phyloP scores from a whole-genome alignment of 1,284 basidiomycete species.

The Erythrobasidium hasegawianum region DNA sequence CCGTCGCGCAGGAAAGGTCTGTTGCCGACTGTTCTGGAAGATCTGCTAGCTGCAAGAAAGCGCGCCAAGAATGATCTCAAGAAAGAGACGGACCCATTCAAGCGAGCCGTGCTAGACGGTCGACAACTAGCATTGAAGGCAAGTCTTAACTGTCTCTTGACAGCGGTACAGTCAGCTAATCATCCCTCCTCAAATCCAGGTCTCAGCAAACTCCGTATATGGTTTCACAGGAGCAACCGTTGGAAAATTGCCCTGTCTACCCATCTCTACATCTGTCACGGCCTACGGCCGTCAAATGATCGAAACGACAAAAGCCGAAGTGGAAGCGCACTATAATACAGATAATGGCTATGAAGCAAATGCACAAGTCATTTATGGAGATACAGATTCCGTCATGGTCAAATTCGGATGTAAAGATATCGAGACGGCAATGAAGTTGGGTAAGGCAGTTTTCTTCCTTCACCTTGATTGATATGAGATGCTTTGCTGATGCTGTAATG shows the following conservation, averaged over 20 bases:
- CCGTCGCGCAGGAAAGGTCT: conserved; percentile 72
- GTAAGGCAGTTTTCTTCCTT: too few relatives aligned
- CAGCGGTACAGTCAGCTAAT: too few relatives aligned
- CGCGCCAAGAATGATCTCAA: conserved; percentile 89
- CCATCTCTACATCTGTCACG: conserved; percentile 88
- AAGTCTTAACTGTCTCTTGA: conserved; percentile 23
- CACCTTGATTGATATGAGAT: not conserved
- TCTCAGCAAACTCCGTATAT: conserved; percentile 95
- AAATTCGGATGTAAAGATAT: conserved; percentile 85
- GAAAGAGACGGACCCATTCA: conserved; percentile 91
- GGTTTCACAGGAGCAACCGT: conserved; percentile 94
- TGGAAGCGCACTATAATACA: conserved; percentile 78
- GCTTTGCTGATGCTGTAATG: too few relatives aligned
- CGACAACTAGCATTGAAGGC: conserved; percentile 70
- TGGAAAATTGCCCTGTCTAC: conserved; percentile 86
- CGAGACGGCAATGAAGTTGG: conserved; percentile 76
- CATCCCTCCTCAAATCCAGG: conserved; percentile 58
- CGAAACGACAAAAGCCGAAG: conserved; percentile 86
- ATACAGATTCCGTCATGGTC: conserved; percentile 98
- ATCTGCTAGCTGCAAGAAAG: conserved; percentile 84
- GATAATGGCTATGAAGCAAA: conserved; percentile 80
- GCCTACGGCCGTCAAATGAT: conserved; percentile 97
- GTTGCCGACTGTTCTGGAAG: conserved; percentile 84
- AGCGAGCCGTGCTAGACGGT: conserved; percentile 50
- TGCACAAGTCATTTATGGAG: conserved; percentile 90